Evolutionary conservation across 2,329 filamentous ascomycete species (phyloP), one percentile per base, ranked within the genome.

Genomic region (Teratosphaeria epicoccoides): DNA sequence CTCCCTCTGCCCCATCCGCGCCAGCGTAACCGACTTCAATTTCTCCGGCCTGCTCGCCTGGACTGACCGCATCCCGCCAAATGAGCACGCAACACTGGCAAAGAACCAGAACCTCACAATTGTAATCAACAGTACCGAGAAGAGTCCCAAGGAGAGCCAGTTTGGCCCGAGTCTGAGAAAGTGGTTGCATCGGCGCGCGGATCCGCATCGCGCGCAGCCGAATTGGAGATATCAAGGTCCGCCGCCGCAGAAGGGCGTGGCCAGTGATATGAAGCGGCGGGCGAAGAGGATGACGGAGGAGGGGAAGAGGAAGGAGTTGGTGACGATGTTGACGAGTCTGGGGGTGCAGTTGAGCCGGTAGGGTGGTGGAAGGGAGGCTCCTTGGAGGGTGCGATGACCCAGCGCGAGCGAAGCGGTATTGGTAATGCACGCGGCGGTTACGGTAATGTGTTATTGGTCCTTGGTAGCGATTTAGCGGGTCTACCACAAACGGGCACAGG

Each of bases 21-120:
- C 59, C 52, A 54, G 52, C 23, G 53, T 65, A 50, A 63, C 60
- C 14, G 61, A 65, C 51, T 62, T 65, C 56, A 58, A 62, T 52
- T 65, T 65, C 51, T 57, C 61, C 45, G 59, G 61, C 11, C 52
- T 65, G 24, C 58, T 64, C 37, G 51, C 53, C 5, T 65, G 60
- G 59, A 55, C 63, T 43, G 43, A 47, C 22, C 60, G 61, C 24
- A 61, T 65, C 43, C 63, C 61, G 25, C 59, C 61, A 6, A 50
- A 59, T 29, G 55, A 64, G 46, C 57, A 63, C 24, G 51, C 46
- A 24, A 59, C 61, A 37, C 54, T 65, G 22, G 52, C 52, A 37
- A 64, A 62, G 53, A 64, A 65, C 46, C 49, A 54, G 7, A 49
- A 59, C 29, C 57, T 65, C 17, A 45, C 24, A 12, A 61, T 65